These are phyloP conservation scores for Emericellopsis terricola DNA, from an alignment of 495 filamentous ascomycete species.

Conservation along the genomic window DNA sequence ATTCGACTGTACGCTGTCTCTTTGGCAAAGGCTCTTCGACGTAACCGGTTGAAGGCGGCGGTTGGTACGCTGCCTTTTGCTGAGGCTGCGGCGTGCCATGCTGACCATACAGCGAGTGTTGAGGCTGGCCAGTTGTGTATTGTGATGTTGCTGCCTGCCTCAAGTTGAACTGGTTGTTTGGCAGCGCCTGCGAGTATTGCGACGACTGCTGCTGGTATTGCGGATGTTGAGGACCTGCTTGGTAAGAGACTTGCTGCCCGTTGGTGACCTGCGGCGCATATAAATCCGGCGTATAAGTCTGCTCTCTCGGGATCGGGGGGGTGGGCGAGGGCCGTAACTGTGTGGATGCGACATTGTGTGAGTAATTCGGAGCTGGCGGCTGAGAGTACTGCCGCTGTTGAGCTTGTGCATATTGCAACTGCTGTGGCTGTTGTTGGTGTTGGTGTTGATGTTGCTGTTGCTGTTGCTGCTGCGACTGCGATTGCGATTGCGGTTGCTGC, in stretches of 20 bases:
- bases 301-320: no score
- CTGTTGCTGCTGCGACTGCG: constrained; percentile 2
- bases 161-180: no score
- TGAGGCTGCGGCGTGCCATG: background rate
- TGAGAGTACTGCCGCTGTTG: background rate
- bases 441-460: constrained; percentile 4
- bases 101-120: no score
- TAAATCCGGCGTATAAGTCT: background rate
- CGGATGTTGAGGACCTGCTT: no score
- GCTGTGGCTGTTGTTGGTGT: background rate
- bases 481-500: no score
- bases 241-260: no score
- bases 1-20: background rate
- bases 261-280: background rate
- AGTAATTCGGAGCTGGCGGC: background rate
- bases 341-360: no score
- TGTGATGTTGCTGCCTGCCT: no score
- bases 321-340: no score
- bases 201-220: no score
- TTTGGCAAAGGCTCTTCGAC: background rate
- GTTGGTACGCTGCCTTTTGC: background rate
- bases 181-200: no score
- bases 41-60: background rate
- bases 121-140: no score
- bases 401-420: background rate